Base-by-base conservation (phyloP, 169 alveolate species). In the Miamiensis avidus region DNA sequence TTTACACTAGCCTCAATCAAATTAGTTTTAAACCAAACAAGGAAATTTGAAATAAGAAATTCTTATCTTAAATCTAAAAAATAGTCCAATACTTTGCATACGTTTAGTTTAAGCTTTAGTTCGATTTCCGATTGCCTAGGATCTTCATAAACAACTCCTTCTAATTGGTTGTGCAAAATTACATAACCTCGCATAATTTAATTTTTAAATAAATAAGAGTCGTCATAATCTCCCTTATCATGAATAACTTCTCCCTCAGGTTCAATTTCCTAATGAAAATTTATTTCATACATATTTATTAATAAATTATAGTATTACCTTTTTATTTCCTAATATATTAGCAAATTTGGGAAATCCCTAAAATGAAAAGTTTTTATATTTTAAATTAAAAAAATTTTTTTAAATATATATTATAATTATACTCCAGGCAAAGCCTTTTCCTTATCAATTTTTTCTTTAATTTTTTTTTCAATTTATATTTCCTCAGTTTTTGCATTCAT, bases 101-200 rank as follows among this genome's bases (percentile, higher is more conserved):
- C 69, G 72, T 86, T 86, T 6, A 86, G 78, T 32, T 86, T 86
- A 4, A 86, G 65, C 64, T 86, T 34, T 0, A 81, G 74, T 75
- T 86, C 90, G 31, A 76, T 86, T 75, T 81, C 74, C n/a, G 74
- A 30, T 15, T 27, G 32, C 27, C 31, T 65, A 26, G 82, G 81
- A 49, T 86, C 87, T 25, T 74, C 29, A 65, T 72, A 86, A 32
- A 79, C 81, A 29, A 86, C 64, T 31, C 75, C 74, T 86, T 86
- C 73, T 26, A 86, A 49, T 6, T 30, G 0, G 16, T 69, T 64
- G 15, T 82, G 72, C 31, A 86, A 31, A 75, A 75, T 81, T 26
- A 86, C 49, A 29, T 75, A 81, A 6, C 90, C 90, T 26, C 84
- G 79, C 90, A 86, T 86, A 4, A 86, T 81, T 6, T 73, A 84